Evolutionary conservation across 2,329 filamentous ascomycete genomes (phyloP).

Genomic region (Nectriaceae sp.): DNA sequence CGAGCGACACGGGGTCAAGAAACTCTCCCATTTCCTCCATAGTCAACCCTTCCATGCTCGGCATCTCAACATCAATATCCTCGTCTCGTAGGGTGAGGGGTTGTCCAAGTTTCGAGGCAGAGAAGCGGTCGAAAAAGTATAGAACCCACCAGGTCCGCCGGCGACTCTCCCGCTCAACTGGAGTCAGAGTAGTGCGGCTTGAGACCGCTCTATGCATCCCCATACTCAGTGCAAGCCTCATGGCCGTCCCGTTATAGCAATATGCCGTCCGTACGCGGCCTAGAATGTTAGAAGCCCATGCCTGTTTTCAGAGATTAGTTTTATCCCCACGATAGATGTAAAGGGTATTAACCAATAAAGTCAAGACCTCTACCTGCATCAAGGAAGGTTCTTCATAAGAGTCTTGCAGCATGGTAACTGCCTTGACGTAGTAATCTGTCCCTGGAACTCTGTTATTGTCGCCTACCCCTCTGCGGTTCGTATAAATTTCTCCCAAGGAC

Average conservation of each 20-base stretch:
- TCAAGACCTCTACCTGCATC: slow-evolving; percentile 44
- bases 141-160: slow-evolving; percentile 36
- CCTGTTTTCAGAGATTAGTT: slow-evolving; percentile 5
- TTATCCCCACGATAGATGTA: background rate
- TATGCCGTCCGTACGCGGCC: slow-evolving; percentile 36
- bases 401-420: slow-evolving; percentile 43
- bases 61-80: slow-evolving; percentile 36
- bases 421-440: slow-evolving; percentile 43
- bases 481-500: slow-evolving; percentile 47
- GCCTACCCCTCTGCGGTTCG: slow-evolving; percentile 34
- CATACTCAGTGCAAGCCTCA: slow-evolving; percentile 43
- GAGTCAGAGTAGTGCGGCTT: slow-evolving; percentile 14
- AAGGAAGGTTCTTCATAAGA: slow-evolving; percentile 45
- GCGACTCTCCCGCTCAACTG: slow-evolving; percentile 27
- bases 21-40: slow-evolving; percentile 31
- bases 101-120: slow-evolving; percentile 34
- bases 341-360: slow-evolving; percentile 20
- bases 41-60: slow-evolving; percentile 30
- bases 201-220: slow-evolving; percentile 42
- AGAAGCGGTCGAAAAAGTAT: slow-evolving; percentile 36
- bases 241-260: slow-evolving; percentile 34
- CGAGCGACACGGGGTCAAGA: slow-evolving; percentile 28
- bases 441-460: slow-evolving; percentile 40
- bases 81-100: slow-evolving; percentile 33
- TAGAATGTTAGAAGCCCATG: slow-evolving; percentile 35